A percentile compares a stretch with the other conserved stretches of the same genome.
Conservation (phyloP, 2,329 filamentous ascomycete genomes). For the Cytospora leucostoma region DNA sequence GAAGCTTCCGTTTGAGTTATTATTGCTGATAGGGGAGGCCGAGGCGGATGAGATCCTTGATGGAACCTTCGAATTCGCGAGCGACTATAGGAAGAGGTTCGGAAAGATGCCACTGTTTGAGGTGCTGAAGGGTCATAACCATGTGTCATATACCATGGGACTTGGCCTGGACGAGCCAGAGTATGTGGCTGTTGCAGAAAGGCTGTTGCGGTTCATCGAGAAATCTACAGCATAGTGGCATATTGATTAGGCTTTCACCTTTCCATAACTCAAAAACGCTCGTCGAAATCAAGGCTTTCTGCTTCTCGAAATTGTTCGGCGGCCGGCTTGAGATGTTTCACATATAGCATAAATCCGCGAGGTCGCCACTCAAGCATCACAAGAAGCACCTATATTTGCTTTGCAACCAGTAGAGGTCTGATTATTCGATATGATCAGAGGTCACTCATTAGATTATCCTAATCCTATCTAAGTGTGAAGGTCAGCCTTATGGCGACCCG, state of each 20-base stretch:
- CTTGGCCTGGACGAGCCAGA: slow-evolving; percentile 28
- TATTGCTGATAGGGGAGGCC: slow-evolving; percentile 26
- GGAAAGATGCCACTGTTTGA: slow-evolving; percentile 28
- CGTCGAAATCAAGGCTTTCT: background rate
- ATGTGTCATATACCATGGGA: slow-evolving; percentile 29
- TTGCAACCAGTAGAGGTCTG: too few species aligned
- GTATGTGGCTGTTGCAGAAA: slow-evolving; percentile 20
- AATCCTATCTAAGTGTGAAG: background rate
- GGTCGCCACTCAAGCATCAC: too few species aligned
- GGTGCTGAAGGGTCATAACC: slow-evolving; percentile 31
- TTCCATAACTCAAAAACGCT: background rate
- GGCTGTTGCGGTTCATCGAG: slow-evolving; percentile 12
- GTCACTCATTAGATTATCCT: background rate
- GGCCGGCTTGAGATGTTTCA: too few species aligned
- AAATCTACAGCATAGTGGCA: slow-evolving; percentile 5
- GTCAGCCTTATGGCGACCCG: background rate
- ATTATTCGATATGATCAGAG: too few species aligned
- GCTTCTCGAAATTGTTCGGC: too few species aligned
- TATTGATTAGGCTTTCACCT: background rate
- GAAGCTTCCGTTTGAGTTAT: slow-evolving; percentile 20
- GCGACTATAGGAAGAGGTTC: slow-evolving; percentile 26
- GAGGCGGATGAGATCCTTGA: slow-evolving; percentile 30
- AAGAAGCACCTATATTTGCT: too few species aligned
- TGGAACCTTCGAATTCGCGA: slow-evolving; percentile 29
- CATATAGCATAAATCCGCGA: too few species aligned